phyloP scores from a whole-genome alignment of 176 grass and related monocot species.

The Cenchrus fungigraminus region DNA sequence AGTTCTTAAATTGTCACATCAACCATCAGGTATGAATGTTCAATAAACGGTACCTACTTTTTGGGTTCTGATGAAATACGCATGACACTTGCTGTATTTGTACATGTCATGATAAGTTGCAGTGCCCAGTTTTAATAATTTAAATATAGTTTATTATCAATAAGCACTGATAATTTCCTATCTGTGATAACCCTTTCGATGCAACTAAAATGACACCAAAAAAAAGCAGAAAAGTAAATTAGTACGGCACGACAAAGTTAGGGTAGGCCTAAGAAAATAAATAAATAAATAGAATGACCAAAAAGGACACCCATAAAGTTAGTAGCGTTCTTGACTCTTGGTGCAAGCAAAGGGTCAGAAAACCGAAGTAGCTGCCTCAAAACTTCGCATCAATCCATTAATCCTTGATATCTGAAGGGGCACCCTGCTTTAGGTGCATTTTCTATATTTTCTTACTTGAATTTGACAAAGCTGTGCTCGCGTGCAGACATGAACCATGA shows the following conservation, averaged over 20 bases:
- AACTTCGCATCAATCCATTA: conserved; percentile 19
- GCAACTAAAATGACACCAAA: conserved; percentile 29
- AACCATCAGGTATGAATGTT: conserved; percentile 14
- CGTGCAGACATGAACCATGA: conserved; percentile 28
- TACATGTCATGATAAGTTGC: conserved; percentile 12
- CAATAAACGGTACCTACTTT: conserved; percentile 4
- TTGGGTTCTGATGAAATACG: conserved; percentile 1
- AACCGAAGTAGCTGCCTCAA: conserved; percentile 36
- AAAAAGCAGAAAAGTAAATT: conserved; percentile 30
- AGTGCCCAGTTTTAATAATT: background rate
- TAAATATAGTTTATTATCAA: conserved; percentile 8
- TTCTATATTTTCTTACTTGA: conserved; percentile 25
- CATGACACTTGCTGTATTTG: background rate
- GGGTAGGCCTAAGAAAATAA: background rate
- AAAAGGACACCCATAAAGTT: conserved; percentile 22
- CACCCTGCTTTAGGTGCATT: conserved; percentile 16
- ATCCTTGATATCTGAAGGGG: conserved; percentile 8
- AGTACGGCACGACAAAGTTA: background rate
- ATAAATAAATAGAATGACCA: conserved; percentile 14
- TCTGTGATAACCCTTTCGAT: conserved; percentile 4
- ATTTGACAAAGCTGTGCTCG: conserved; percentile 22
- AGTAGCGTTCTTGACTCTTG: conserved; percentile 35
- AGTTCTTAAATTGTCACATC: background rate
- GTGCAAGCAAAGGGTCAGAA: conserved; percentile 26
- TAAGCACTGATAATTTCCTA: conserved; percentile 16